These are phyloP conservation scores for Septoria linicola DNA, from an alignment of 2,329 filamentous ascomycete genomes.

Conservation along the genomic window DNA sequence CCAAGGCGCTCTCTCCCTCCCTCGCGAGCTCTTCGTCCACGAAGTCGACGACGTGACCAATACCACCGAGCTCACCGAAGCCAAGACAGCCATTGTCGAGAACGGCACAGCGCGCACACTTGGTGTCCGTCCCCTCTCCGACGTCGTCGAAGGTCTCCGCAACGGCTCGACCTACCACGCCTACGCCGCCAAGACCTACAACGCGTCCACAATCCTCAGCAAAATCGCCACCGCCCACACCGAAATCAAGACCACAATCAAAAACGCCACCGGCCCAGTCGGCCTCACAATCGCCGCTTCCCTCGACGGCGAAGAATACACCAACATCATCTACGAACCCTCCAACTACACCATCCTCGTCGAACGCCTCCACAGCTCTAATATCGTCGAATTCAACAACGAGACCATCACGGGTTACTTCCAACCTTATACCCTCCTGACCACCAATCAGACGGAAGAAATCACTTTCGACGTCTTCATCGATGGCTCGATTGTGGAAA, in stretches of 20 bases:
- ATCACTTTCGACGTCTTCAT: constrained; percentile 48
- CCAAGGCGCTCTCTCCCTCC: constrained; percentile 46
- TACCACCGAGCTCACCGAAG: constrained; percentile 30
- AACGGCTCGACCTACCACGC: constrained; percentile 30
- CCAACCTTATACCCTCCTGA: constrained; percentile 43
- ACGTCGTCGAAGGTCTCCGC: constrained; percentile 46
- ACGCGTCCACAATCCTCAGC: constrained; percentile 31
- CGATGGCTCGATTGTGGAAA: constrained; percentile 49
- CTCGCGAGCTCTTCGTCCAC: constrained; percentile 49
- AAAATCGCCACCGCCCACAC: constrained; percentile 40
- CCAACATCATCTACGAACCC: constrained; percentile 47
- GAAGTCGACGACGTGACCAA: constrained; percentile 42
- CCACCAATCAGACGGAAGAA: constrained; percentile 37
- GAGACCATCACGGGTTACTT: constrained; percentile 49
- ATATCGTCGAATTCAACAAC: constrained; percentile 45
- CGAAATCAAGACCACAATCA: constrained; percentile 42
- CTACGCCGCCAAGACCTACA: constrained; percentile 31
- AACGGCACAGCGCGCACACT: constrained; percentile 47
- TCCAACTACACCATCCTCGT: constrained; percentile 49
- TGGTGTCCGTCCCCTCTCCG: constrained; percentile 45
- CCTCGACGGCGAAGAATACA: constrained; percentile 46
- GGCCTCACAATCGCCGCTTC: constrained; percentile 47
- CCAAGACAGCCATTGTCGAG: constrained; percentile 28
- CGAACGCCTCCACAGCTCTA: constrained; percentile 45
- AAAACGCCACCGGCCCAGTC: constrained; percentile 41